A percentile compares a stretch with the other conserved stretches of the same genome.
Conservation (phyloP, 768 basidiomycete species). For the Phlegmacium glaucopus region DNA sequence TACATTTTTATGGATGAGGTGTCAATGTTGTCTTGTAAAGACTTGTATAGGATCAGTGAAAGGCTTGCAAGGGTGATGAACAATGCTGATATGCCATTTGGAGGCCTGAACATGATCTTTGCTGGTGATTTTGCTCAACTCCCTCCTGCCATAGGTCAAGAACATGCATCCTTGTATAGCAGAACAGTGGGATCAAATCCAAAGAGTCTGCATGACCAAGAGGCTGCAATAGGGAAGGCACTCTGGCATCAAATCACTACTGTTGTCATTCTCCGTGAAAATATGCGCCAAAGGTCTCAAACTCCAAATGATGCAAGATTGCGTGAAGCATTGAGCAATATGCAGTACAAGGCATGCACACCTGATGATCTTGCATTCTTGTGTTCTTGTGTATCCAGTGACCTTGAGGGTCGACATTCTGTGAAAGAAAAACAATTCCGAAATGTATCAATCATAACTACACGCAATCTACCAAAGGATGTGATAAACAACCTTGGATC, state of each 20-base stretch:
- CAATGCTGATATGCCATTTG: slow-evolving; percentile 21
- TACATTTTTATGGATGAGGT: slow-evolving; percentile 43
- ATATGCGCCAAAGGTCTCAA: slow-evolving; percentile 27
- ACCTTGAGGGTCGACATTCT: slow-evolving; percentile 20
- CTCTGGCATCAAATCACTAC: slow-evolving; percentile 33
- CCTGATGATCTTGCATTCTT: slow-evolving; percentile 21
- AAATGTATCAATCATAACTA: slow-evolving; percentile 32
- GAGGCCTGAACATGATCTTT: slow-evolving; percentile 40
- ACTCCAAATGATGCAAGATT: slow-evolving; percentile 20
- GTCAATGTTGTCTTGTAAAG: slow-evolving; percentile 36
- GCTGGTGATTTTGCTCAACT: slow-evolving; percentile 46
- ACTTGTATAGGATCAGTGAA: slow-evolving; percentile 26
- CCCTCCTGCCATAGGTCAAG: slow-evolving; percentile 27
- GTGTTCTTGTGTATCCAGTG: slow-evolving; percentile 18
- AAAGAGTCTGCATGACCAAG: slow-evolving; percentile 10
- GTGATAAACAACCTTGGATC: slow-evolving; percentile 25
- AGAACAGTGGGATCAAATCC: slow-evolving; percentile 1
- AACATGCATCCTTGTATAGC: slow-evolving; percentile 12
- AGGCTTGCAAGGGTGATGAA: slow-evolving; percentile 18
- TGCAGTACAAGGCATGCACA: slow-evolving; percentile 31
- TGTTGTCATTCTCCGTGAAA: slow-evolving; percentile 30
- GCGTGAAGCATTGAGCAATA: slow-evolving; percentile 25
- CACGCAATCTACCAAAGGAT: slow-evolving; percentile 29
- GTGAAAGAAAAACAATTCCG: slow-evolving; percentile 15
- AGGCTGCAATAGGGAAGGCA: slow-evolving; percentile 20